Evolutionary conservation across 2,329 filamentous ascomycete genomes (phyloP).

Genomic region (Talaromyces sp.): DNA sequence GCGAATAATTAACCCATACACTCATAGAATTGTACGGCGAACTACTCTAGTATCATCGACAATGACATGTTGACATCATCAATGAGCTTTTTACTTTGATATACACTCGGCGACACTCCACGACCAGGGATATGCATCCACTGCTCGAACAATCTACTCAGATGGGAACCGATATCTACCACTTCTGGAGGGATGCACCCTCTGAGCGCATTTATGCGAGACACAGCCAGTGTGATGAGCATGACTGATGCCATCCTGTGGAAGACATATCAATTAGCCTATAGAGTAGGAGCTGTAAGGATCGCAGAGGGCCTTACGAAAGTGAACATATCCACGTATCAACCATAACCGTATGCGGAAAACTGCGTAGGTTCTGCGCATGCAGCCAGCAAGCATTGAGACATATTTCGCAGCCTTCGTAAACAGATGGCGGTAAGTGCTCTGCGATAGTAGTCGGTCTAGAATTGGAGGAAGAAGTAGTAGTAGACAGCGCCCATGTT

Average conservation of each 20-base stretch:
- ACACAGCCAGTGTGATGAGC: not conserved
- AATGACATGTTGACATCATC: conserved; percentile 29
- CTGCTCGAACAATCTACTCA: conserved; percentile 41
- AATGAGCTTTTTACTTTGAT: conserved; percentile 50
- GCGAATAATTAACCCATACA: not conserved
- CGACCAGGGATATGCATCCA: conserved; percentile 47
- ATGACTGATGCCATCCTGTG: not conserved
- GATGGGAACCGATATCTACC: conserved; percentile 43
- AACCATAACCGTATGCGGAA: conserved; percentile 53
- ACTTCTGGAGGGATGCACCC: conserved; percentile 43
- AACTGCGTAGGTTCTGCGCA: conserved; percentile 50
- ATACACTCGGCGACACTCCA: conserved; percentile 47
- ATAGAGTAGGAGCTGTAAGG: not conserved
- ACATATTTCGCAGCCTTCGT: conserved; percentile 47
- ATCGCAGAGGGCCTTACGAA: conserved; percentile 43
- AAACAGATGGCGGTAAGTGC: conserved; percentile 34
- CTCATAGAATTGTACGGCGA: not conserved
- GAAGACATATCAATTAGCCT: not conserved
- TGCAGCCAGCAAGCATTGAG: conserved; percentile 52
- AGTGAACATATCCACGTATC: conserved; percentile 58
- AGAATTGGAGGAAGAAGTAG: not conserved
- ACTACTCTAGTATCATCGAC: not conserved
- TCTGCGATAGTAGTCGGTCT: conserved; percentile 24
- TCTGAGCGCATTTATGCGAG: conserved; percentile 27
- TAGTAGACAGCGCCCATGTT: conserved; percentile 50